Evolutionary conservation across 129 eudicot genomes (phyloP).

Genomic region (Tagetes patula): DNA sequence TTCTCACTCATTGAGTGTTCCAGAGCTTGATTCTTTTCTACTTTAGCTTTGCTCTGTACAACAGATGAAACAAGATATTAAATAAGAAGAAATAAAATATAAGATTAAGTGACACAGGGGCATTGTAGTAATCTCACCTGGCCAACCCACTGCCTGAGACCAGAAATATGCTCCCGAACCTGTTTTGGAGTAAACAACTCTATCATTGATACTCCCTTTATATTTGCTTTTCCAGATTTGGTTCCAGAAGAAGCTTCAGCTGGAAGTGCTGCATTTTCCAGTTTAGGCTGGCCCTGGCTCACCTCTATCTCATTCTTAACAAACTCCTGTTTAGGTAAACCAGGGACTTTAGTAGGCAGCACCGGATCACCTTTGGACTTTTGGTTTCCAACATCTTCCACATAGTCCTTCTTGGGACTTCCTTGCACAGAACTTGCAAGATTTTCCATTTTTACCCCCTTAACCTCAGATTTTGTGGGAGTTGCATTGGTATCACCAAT

Average conservation of each 20-base stretch:
- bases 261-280: slow-evolving; percentile 38
- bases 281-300: slow-evolving; percentile 27
- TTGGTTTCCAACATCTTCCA: slow-evolving; percentile 35
- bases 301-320: slow-evolving; percentile 55
- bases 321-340: slow-evolving; percentile 37
- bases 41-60: slow-evolving; percentile 91
- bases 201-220: slow-evolving; percentile 84
- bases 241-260: slow-evolving; percentile 48
- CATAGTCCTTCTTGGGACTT: slow-evolving; percentile 53
- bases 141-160: slow-evolving; percentile 98
- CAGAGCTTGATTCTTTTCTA: slow-evolving; percentile 91
- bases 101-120: slow-evolving; percentile 8
- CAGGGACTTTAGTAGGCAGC: slow-evolving; percentile 33
- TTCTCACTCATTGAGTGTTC: slow-evolving; percentile 85
- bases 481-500: not conserved
- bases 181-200: slow-evolving; percentile 92
- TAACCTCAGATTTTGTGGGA: slow-evolving; percentile 11
- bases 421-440: slow-evolving; percentile 23
- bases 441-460: slow-evolving; percentile 12
- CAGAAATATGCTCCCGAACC: slow-evolving; percentile 78
- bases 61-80: slow-evolving; percentile 13
- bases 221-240: slow-evolving; percentile 84
- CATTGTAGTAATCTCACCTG: slow-evolving; percentile 55
- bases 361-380: slow-evolving; percentile 35
- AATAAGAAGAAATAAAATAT: not conserved